Conservation (phyloP, 2,329 filamentous ascomycete species). For the Ramularia collo-cygni region DNA sequence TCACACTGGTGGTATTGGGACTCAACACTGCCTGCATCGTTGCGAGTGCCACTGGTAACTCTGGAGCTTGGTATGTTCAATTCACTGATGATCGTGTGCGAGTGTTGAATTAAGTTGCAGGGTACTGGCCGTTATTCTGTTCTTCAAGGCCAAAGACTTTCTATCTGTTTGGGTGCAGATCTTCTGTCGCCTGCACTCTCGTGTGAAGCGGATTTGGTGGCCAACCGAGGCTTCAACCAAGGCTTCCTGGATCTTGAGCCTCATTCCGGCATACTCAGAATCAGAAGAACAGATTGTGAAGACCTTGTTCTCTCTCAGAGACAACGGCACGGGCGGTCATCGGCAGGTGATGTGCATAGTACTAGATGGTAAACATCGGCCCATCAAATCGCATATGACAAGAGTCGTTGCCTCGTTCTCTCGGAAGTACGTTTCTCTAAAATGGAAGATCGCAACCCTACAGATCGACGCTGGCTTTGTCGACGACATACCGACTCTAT, state of each 20-base stretch:
- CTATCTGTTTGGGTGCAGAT: slow-evolving; percentile 15
- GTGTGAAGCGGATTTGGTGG: slow-evolving; percentile 10
- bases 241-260: slow-evolving; percentile 18
- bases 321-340: slow-evolving; percentile 19
- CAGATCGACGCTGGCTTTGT: slow-evolving; percentile 21
- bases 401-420: slow-evolving; percentile 14
- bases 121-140: slow-evolving; percentile 19
- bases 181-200: slow-evolving; percentile 5
- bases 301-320: slow-evolving; percentile 18
- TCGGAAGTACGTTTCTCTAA: slow-evolving; percentile 17
- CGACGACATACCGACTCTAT: slow-evolving; percentile 20
- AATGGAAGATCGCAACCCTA: slow-evolving; percentile 16
- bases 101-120: too few species aligned
- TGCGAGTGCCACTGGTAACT: slow-evolving; percentile 2
- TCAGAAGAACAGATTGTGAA: slow-evolving; percentile 22
- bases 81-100: too few species aligned
- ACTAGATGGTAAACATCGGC: slow-evolving; percentile 17
- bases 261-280: slow-evolving; percentile 22
- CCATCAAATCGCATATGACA: slow-evolving; percentile 19
- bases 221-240: slow-evolving; percentile 7
- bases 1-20: slow-evolving; percentile 3
- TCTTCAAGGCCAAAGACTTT: slow-evolving; percentile 22
- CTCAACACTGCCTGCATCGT: slow-evolving; percentile 5
- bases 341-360: slow-evolving; percentile 22
- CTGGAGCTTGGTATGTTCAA: slow-evolving; percentile 8